Evolutionary conservation across 2,329 filamentous ascomycete genomes (phyloP).

Genomic region (Cadophora gregata): DNA sequence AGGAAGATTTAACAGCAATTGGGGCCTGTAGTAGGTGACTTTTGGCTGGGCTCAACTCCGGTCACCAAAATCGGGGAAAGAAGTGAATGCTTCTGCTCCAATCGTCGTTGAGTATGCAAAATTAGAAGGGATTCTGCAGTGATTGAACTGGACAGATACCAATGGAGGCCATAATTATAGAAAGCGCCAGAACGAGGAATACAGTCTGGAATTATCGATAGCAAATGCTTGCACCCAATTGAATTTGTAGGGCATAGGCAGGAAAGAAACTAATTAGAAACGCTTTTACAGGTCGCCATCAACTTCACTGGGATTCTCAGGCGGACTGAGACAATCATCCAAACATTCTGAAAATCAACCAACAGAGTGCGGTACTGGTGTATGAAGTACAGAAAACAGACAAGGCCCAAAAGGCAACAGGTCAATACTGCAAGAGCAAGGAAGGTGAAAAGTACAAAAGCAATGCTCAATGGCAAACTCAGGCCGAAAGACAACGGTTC

Average conservation of each 20-base stretch:
- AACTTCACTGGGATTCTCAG: background rate
- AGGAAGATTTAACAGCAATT: background rate
- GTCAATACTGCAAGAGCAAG: background rate
- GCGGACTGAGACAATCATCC: background rate
- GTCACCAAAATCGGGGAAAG: too few relatives aligned
- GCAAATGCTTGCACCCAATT: too few relatives aligned
- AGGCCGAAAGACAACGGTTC: background rate
- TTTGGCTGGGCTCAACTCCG: too few relatives aligned
- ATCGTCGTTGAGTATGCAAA: too few relatives aligned
- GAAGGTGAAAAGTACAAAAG: conserved; percentile 5
- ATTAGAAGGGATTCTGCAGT: too few relatives aligned
- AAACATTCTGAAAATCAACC: background rate
- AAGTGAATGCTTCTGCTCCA: too few relatives aligned
- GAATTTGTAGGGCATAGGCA: too few relatives aligned
- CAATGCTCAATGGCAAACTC: background rate
- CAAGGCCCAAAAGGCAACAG: background rate
- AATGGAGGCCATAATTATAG: too few relatives aligned
- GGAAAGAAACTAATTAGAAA: background rate
- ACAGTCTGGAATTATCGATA: too few relatives aligned
- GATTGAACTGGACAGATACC: too few relatives aligned
- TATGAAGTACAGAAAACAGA: background rate
- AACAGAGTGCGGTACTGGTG: background rate
- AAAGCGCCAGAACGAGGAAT: too few relatives aligned
- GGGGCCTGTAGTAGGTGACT: background rate
- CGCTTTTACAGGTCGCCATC: background rate